Evolutionary conservation across 352 stramenopile genomes (phyloP).

Genomic region (Phytophthora multivora): DNA sequence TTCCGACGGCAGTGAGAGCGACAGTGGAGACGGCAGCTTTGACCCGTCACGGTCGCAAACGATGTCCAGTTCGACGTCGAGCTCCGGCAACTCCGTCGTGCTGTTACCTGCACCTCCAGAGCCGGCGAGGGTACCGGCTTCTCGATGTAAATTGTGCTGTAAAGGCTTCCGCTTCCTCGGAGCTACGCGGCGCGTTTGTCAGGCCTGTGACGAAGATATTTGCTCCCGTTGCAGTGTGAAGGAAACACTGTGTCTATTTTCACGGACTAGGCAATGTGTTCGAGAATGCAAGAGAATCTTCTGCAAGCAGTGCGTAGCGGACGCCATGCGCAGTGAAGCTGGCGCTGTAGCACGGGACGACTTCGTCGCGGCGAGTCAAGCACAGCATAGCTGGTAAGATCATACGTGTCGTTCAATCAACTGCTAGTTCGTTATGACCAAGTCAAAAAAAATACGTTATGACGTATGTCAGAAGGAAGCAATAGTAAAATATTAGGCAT

Average conservation of each 20-base stretch:
- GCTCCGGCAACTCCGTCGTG: constrained; percentile 26
- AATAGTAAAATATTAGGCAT: neutral
- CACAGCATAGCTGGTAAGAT: constrained; percentile 27
- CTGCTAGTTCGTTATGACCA: no score
- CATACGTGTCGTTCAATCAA: no score
- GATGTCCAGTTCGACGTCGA: constrained; percentile 38
- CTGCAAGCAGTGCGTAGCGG: constrained; percentile 41
- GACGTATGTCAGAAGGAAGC: no score
- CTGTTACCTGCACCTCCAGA: constrained; percentile 25
- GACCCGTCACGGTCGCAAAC: constrained; percentile 17
- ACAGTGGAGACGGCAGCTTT: constrained; percentile 18
- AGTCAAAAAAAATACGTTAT: no score
- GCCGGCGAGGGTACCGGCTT: constrained; percentile 21
- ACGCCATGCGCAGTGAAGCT: constrained; percentile 37
- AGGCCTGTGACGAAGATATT: constrained; percentile 37
- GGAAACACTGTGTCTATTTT: constrained; percentile 36
- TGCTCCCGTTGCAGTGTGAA: constrained; percentile 37
- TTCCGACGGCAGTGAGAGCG: constrained; percentile 35
- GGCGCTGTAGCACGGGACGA: constrained; percentile 33
- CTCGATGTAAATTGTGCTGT: constrained; percentile 38
- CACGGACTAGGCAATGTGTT: constrained; percentile 13
- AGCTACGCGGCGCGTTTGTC: constrained; percentile 30
- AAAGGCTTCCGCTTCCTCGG: constrained; percentile 42
- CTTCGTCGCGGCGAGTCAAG: constrained; percentile 20
- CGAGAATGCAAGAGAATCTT: constrained; percentile 34